Evolutionary conservation across 108 stramenopile species (phyloP).

Genomic region (Discostella pseudostelligera): DNA sequence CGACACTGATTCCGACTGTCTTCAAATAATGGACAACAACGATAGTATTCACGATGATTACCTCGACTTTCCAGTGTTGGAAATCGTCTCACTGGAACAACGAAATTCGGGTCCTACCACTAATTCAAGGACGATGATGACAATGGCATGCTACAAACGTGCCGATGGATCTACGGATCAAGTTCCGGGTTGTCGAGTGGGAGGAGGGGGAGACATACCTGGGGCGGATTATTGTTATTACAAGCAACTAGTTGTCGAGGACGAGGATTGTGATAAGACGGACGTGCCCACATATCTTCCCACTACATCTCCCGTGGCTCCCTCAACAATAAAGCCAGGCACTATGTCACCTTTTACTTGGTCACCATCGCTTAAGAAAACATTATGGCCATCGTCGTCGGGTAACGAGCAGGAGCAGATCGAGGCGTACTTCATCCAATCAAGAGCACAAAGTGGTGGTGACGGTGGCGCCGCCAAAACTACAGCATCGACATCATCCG

Average conservation of each 20-base stretch:
- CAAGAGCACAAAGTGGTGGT: conserved; percentile 4
- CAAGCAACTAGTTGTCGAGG: neutral
- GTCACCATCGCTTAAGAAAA: neutral
- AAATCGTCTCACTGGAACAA: conserved; percentile 10
- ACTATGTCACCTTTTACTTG: neutral
- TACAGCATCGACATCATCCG: neutral
- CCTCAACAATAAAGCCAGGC: neutral
- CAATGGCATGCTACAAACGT: conserved; percentile 30
- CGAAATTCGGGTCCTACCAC: too few relatives aligned
- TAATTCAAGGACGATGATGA: conserved; percentile 47
- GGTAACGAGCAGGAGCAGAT: neutral
- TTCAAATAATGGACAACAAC: neutral
- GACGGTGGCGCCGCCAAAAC: neutral
- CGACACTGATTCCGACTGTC: conserved; percentile 53
- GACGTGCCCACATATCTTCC: too few relatives aligned
- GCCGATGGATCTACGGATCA: conserved; percentile 27
- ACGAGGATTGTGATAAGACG: neutral
- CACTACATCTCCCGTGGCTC: neutral
- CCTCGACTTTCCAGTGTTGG: conserved; percentile 30
- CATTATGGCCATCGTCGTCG: neutral
- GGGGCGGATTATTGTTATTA: conserved; percentile 46
- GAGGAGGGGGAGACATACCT: conserved; percentile 35
- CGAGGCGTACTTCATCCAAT: conserved; percentile 19
- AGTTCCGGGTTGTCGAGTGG: conserved; percentile 35
- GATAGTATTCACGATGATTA: neutral